Base-by-base conservation (phyloP, 176 grass and related monocot genomes). In the Cocos nucifera region DNA sequence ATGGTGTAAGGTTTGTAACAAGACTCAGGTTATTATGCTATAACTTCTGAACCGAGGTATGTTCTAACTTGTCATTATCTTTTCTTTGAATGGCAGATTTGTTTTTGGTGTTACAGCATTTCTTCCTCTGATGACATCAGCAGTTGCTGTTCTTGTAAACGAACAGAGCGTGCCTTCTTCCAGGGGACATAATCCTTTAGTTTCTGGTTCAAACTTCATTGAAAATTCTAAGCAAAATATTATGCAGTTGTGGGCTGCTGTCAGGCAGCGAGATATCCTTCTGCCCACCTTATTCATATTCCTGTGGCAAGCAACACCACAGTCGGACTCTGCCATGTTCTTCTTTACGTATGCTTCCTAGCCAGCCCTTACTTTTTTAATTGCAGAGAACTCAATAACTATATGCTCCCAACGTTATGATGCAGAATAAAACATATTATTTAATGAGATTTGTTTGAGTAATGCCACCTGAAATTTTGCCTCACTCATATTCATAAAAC, bases 281-380 rank as follows among this genome's bases (percentile, higher is more conserved):
- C 75, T 89, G 39, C 90, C 90, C 4, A 95, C 90, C 16, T 57
- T 95, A 49, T 95, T 95, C 63, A 82, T 95, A 76, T 95, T 95
- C 75, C 80, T 95, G 64, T 95, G 90, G 90, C 90, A 95, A 83
- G 90, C 90, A 56, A 95, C 90, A 63, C 90, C 90, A 39, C 90
- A 95, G 24, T 95, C 90, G 9, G 90, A 95, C 53, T 89, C 90
- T 58, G 90, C 90, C 52, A 89, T 87, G 86, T 95, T 95, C 68
- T 95, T 77, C 62, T 95, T 95, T 50, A 68, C 71, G 90, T 95
- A 95, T 44, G 90, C 69, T 78, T 49, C 17, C 17, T 6, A 57
- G 2, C 35, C 9, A 44, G 35, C 8, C 10, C 10, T 14, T 44
- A 44, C 35, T 44, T 44, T 44, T 9, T 9, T 44, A 1, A 44